Conservation (phyloP, 441 rosid genomes). For the Populus hybrid region DNA sequence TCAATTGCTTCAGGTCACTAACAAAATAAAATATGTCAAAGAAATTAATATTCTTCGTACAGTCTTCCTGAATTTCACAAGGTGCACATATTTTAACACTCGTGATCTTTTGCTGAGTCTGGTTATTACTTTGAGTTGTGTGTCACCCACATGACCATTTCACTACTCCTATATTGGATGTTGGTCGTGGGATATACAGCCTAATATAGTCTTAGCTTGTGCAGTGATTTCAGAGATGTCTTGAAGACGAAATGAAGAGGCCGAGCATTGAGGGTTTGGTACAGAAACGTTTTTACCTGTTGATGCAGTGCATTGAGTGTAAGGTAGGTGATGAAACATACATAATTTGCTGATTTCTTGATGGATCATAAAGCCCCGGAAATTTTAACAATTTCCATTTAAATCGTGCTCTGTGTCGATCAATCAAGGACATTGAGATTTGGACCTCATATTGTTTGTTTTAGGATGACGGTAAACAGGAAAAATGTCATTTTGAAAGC, state of each 20-base stretch:
- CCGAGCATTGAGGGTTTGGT: not conserved
- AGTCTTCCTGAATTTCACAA: conserved; percentile 87
- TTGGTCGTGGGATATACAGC: not conserved
- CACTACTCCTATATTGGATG: not conserved
- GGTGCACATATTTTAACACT: not conserved
- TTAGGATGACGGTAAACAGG: too few relatives aligned
- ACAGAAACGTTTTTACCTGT: not conserved
- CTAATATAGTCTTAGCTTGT: not conserved
- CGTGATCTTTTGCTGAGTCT: not conserved
- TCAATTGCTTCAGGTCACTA: conserved; percentile 53
- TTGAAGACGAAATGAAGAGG: not conserved
- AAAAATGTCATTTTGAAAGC: too few relatives aligned
- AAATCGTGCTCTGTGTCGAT: too few relatives aligned
- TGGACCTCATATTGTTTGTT: too few relatives aligned
- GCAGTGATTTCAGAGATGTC: not conserved
- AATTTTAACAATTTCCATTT: not conserved
- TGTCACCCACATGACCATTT: not conserved
- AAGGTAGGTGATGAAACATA: too few relatives aligned
- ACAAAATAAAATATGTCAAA: conserved; percentile 66
- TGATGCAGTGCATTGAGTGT: not conserved
- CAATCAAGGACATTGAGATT: too few relatives aligned
- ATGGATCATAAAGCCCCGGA: not conserved
- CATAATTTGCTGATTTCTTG: not conserved
- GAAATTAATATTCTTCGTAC: conserved; percentile 80
- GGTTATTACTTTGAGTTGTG: not conserved